Percentiles rank a stretch among this genome's conserved stretches.
Conservation (phyloP, 345 rosid genomes). For the Gossypium rotundifolium region DNA sequence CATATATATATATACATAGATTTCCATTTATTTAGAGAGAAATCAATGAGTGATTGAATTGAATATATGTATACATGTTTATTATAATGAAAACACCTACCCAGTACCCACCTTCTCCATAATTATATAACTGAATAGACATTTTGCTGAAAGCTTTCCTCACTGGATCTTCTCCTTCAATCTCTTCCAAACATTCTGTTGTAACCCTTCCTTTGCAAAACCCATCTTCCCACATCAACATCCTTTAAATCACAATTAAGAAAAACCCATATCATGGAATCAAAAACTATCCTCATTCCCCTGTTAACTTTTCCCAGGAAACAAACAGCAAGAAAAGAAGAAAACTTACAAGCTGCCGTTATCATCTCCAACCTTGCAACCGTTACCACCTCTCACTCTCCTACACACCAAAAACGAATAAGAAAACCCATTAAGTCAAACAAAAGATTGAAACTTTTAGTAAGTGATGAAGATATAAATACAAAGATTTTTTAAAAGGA, state of each 20-base stretch:
- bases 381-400: constrained; percentile 95
- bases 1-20: not conserved
- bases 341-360: constrained; percentile 94
- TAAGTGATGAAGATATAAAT: not conserved
- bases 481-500: not conserved
- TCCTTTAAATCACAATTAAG: constrained; percentile 40
- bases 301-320: constrained; percentile 12
- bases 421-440: constrained; percentile 28
- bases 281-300: constrained; percentile 12
- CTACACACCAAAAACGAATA: constrained; percentile 40
- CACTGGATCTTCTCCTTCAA: constrained; percentile 89
- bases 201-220: constrained; percentile 77
- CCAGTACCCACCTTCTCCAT: constrained; percentile 99
- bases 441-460: not conserved
- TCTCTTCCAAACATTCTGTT: constrained; percentile 77
- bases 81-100: constrained; percentile 54
- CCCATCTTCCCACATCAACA: constrained; percentile 99
- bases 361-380: constrained; percentile 97
- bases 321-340: constrained; percentile 12
- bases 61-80: not conserved
- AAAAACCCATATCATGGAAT: constrained; percentile 4
- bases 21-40: not conserved
- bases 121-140: constrained; percentile 98
- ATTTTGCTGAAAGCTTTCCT: constrained; percentile 99
- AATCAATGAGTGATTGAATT: not conserved